These are phyloP conservation scores for Entoloma clypeatum DNA, from an alignment of 1,284 basidiomycete species.

Conservation along the genomic window DNA sequence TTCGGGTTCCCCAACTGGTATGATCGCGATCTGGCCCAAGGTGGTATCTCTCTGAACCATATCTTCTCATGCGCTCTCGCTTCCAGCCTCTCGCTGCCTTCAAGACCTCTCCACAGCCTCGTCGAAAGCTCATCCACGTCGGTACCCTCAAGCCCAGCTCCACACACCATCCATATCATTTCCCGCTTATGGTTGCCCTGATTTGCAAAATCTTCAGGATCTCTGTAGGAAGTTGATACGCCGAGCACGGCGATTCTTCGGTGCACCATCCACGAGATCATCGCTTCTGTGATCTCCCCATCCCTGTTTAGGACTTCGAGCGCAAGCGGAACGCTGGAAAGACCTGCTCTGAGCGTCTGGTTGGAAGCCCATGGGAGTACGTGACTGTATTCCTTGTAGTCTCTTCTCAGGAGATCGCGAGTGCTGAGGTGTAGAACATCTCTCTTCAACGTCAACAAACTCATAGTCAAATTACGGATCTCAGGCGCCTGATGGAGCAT, in stretches of 20 bases:
- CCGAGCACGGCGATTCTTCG: constrained; percentile 66
- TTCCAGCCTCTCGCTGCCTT: constrained; percentile 47
- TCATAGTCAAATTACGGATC: constrained; percentile 38
- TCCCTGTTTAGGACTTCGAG: constrained; percentile 51
- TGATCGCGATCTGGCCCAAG: too few species aligned
- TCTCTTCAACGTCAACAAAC: constrained; percentile 60
- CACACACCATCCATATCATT: constrained; percentile 60
- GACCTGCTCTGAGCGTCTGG: constrained; percentile 47
- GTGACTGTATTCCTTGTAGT: constrained; percentile 86
- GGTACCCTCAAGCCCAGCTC: constrained; percentile 18
- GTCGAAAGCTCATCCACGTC: constrained; percentile 34
- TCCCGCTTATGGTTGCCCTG: constrained; percentile 68
- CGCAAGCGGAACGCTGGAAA: constrained; percentile 76
- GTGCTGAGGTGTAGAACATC: constrained; percentile 68
- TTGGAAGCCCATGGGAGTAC: constrained; percentile 38
- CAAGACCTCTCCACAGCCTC: constrained; percentile 52
- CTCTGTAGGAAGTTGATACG: constrained; percentile 75
- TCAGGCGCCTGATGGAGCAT: constrained; percentile 22
- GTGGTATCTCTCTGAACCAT: too few species aligned
- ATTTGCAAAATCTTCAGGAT: constrained; percentile 42
- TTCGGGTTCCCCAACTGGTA: too few species aligned
- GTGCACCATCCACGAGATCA: constrained; percentile 63
- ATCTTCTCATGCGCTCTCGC: constrained; percentile 39
- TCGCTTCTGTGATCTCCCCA: constrained; percentile 43
- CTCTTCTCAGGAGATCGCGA: constrained; percentile 79